phyloP scores from a whole-genome alignment of 768 basidiomycete genomes.

The Suillus subluteus region DNA sequence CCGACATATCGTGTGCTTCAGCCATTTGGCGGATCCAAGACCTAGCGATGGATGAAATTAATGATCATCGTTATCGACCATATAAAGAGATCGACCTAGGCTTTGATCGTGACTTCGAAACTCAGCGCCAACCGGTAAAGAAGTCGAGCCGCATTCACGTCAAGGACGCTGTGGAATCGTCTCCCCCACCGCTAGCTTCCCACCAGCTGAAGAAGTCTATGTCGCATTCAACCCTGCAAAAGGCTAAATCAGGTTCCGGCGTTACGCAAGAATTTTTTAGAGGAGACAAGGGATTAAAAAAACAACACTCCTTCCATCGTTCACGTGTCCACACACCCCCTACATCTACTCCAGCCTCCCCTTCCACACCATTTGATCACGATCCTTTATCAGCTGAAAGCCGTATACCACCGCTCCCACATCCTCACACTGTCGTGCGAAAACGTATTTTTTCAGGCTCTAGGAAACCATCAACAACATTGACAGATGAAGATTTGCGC shows the following conservation, averaged over 20 bases:
- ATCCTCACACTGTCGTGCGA: conserved; percentile 33
- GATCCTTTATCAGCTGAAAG: conserved; percentile 10
- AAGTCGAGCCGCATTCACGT: neutral
- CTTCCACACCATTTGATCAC: conserved; percentile 15
- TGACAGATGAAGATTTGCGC: conserved; percentile 54
- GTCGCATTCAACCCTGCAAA: conserved; percentile 59
- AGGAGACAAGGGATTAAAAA: conserved; percentile 43
- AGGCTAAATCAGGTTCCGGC: conserved; percentile 17
- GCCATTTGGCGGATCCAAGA: conserved; percentile 36
- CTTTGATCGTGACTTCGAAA: conserved; percentile 7
- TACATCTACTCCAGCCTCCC: conserved; percentile 20
- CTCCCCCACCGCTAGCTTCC: neutral
- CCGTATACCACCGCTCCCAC: conserved; percentile 10
- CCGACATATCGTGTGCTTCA: conserved; percentile 47
- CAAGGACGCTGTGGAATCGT: neutral
- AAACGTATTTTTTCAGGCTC: conserved; percentile 68
- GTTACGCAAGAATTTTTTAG: conserved; percentile 24
- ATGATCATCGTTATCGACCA: conserved; percentile 28
- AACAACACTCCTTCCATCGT: conserved; percentile 69
- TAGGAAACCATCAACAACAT: conserved; percentile 57
- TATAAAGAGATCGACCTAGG: conserved; percentile 30
- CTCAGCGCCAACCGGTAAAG: conserved; percentile 7
- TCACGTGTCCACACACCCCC: conserved; percentile 58
- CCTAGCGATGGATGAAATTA: conserved; percentile 30
- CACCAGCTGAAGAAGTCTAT: conserved; percentile 47